Evolutionary conservation across 768 basidiomycete species (phyloP), one percentile per base, ranked within the genome.

Genomic region (Dictyophora rubrovolvata): DNA sequence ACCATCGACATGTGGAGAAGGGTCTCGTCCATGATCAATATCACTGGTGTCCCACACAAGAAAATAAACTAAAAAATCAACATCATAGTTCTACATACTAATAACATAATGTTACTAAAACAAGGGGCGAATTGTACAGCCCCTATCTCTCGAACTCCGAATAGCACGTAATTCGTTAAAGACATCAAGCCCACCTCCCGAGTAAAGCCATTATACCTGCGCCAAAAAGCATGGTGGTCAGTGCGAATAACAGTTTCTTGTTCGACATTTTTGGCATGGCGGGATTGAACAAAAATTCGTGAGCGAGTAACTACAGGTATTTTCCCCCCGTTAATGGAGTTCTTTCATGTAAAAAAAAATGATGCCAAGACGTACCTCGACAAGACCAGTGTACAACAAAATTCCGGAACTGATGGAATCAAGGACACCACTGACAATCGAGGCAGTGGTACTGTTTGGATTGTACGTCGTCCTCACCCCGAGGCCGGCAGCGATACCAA

Each of bases 221-320:
- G 10, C 94, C 94, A 9, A 85, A 60, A n/a, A 86, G 63, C 85
- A 96, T 91, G 64, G 82, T 85, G n/a, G 72, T 70, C 61, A 92
- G 62, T 7, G 89, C 84, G 63, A 89, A 95, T 0, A 76, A 70
- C n/a, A 95, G 71, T 65, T 83, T 82, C 23, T 70, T 65, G 55
- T 80, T 82, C 5, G 83, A 82, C 4, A 79, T 80, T n/a, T 80
- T 75, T 69, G 86, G 82, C 86, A 93, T 90, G 59, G 89, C 81
- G 60, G 84, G 82, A 74, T 83, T 93, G 73, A 95, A 93, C 46
- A 98, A 67, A 72, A 98, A 96, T 67, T 97, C 95, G 68, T 96
- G 94, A 1, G 92, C 95, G 49, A 98, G 78, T 0, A 96, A 79
- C 85, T 55, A 11, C 12, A 58, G 10, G 57, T 16, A 18, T 28